Conservation (phyloP, 352 stramenopile species). For the Phytophthora melonis region DNA sequence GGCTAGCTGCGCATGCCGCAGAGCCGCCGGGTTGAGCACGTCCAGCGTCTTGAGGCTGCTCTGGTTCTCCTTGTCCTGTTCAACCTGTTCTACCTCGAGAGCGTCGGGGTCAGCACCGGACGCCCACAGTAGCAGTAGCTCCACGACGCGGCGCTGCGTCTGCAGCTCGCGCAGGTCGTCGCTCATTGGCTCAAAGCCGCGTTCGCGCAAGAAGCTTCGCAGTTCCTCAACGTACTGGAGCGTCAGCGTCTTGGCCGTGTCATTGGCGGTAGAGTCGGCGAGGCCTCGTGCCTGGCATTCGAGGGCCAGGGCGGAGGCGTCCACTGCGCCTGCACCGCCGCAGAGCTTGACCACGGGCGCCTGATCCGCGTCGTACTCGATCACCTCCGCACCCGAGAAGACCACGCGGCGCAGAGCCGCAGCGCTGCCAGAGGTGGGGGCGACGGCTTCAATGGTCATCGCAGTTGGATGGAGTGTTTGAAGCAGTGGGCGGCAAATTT, state of each 20-base stretch:
- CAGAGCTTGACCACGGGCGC: constrained; percentile 51
- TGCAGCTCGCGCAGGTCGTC: constrained; percentile 39
- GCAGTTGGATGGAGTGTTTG: not conserved
- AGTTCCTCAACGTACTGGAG: constrained; percentile 51
- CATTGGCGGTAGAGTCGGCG: constrained; percentile 2
- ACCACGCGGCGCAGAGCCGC: constrained; percentile 36
- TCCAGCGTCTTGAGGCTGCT: constrained; percentile 4
- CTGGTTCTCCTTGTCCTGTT: constrained; percentile 24
- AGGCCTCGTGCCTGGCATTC: constrained; percentile 60
- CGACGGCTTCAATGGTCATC: not conserved
- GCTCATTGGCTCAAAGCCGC: constrained; percentile 50
- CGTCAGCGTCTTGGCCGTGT: constrained; percentile 15
- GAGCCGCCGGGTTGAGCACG: constrained; percentile 21
- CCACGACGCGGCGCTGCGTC: constrained; percentile 51
- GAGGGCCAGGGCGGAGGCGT: constrained; percentile 25
- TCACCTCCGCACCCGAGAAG: constrained; percentile 65
- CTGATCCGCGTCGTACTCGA: constrained; percentile 64
- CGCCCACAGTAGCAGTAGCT: constrained; percentile 52
- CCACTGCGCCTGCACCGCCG: not conserved
- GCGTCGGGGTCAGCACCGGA: constrained; percentile 13
- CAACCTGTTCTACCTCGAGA: not conserved
- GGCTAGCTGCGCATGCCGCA: constrained; percentile 42
- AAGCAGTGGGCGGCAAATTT: not conserved
- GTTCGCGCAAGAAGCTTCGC: constrained; percentile 31
- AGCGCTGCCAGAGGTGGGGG: not conserved